Percentiles rank a stretch among this genome's conserved stretches.
Conservation (phyloP, 2,329 filamentous ascomycete genomes). For the Botrytis deweyae region DNA sequence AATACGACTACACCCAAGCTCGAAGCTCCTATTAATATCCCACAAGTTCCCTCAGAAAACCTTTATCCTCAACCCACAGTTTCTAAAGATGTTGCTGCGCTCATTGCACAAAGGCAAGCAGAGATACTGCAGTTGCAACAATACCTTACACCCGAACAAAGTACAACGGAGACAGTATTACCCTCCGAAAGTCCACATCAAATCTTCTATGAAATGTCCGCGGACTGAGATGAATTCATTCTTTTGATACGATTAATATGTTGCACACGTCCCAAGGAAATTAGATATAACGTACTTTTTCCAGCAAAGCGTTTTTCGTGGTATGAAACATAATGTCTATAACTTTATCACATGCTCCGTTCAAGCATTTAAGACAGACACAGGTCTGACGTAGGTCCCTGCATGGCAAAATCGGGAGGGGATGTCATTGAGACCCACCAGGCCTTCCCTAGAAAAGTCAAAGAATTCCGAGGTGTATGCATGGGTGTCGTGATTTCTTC, state of each 20-base stretch:
- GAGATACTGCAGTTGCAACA: constrained; percentile 10
- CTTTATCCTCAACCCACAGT: not conserved
- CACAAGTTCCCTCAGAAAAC: not conserved
- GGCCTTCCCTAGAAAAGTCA: not conserved
- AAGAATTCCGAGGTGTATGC: not conserved
- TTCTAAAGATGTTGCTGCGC: not conserved
- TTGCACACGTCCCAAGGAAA: not conserved
- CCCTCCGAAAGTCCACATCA: not conserved
- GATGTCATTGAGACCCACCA: not conserved
- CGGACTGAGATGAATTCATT: not conserved
- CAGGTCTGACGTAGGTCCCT: not conserved
- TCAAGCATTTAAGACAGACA: not conserved
- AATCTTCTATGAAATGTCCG: constrained; percentile 10
- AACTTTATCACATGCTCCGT: not conserved
- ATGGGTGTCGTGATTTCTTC: constrained; percentile 2
- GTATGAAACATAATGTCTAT: not conserved
- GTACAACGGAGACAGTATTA: not conserved
- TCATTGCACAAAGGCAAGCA: constrained; percentile 3
- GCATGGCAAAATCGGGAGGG: not conserved
- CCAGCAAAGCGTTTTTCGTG: not conserved
- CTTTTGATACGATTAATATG: not conserved
- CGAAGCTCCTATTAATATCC: not conserved
- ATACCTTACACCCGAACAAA: not conserved
- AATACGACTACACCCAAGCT: not conserved
- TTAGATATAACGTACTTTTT: not conserved